Percentiles rank a stretch among this genome's conserved stretches.
Evolutionary conservation across 768 basidiomycete genomes (phyloP).

Genomic region (Russula virescens): DNA sequence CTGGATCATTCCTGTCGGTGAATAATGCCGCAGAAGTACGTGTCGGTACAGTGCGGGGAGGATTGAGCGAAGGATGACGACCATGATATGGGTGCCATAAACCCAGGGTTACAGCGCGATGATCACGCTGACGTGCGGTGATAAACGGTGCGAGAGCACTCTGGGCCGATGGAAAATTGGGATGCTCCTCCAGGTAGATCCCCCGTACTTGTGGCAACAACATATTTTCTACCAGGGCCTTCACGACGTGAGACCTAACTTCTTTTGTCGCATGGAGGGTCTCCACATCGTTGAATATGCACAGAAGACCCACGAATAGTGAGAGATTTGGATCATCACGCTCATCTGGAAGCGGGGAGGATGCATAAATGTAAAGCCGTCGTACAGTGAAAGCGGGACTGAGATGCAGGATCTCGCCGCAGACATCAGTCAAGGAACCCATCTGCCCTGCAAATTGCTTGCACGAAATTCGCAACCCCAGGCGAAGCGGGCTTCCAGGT

Average conservation of each 20-base stretch:
- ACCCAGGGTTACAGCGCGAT: not conserved
- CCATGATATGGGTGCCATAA: not conserved
- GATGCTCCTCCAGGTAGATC: not conserved
- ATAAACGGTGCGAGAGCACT: not conserved
- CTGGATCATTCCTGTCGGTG: not conserved
- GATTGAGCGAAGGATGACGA: not conserved
- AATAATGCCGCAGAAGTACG: not conserved
- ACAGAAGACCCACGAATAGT: not conserved
- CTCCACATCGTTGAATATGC: not conserved
- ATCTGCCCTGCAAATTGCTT: not conserved
- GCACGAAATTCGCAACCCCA: not conserved
- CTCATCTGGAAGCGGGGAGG: not conserved
- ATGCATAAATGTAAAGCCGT: not conserved
- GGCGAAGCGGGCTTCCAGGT: not conserved
- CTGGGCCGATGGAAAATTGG: not conserved
- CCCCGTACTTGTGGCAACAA: not conserved
- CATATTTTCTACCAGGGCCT: not conserved
- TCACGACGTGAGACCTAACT: not conserved
- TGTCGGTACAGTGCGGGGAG: not conserved
- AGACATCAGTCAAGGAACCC: not conserved
- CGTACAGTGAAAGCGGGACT: not conserved
- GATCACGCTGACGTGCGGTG: not conserved
- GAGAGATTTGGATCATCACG: not conserved
- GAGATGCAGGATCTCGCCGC: not conserved
- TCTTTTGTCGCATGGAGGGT: not conserved